Evolutionary conservation across 1,139 yeast species (phyloP).

Genomic region (Geotrichum reessii): DNA sequence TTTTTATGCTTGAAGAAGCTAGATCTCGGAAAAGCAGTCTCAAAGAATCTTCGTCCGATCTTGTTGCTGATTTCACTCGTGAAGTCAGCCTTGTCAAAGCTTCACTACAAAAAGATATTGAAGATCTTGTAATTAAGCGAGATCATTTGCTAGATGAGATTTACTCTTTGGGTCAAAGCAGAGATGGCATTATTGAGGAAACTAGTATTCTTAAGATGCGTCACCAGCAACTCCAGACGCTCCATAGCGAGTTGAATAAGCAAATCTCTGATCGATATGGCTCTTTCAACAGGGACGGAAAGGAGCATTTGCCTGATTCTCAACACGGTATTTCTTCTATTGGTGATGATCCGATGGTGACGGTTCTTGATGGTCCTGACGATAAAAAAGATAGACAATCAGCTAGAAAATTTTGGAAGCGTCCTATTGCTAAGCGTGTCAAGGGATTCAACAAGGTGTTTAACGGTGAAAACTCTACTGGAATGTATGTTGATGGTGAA

Average conservation of each 20-base stretch:
- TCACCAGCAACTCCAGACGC: constrained; percentile 36
- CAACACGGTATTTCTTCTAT: background rate
- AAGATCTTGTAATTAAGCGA: constrained; percentile 31
- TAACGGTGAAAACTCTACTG: constrained; percentile 26
- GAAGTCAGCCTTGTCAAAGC: constrained; percentile 29
- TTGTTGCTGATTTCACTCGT: constrained; percentile 28
- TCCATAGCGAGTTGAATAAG: constrained; percentile 37
- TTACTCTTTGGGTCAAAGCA: constrained; percentile 25
- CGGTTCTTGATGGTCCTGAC: constrained; percentile 30
- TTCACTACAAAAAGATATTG: constrained; percentile 33
- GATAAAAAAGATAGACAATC: constrained; percentile 25
- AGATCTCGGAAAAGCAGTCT: constrained; percentile 20
- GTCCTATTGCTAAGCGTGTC: constrained; percentile 36
- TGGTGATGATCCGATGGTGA: constrained; percentile 33
- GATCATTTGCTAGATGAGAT: constrained; percentile 34
- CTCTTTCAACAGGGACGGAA: constrained; percentile 15
- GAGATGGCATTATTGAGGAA: constrained; percentile 34
- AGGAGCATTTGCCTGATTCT: background rate
- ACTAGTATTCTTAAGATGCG: constrained; percentile 32
- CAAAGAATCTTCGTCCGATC: constrained; percentile 22
- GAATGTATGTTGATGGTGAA: constrained; percentile 17
- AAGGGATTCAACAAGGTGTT: constrained; percentile 36
- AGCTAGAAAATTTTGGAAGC: constrained; percentile 35
- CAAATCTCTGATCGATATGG: constrained; percentile 37
- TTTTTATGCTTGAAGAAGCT: constrained; percentile 28